Percentiles rank a stretch among this genome's conserved stretches.
phyloP scores from a whole-genome alignment of 257 asterid genomes.

The Plantago elongata region DNA sequence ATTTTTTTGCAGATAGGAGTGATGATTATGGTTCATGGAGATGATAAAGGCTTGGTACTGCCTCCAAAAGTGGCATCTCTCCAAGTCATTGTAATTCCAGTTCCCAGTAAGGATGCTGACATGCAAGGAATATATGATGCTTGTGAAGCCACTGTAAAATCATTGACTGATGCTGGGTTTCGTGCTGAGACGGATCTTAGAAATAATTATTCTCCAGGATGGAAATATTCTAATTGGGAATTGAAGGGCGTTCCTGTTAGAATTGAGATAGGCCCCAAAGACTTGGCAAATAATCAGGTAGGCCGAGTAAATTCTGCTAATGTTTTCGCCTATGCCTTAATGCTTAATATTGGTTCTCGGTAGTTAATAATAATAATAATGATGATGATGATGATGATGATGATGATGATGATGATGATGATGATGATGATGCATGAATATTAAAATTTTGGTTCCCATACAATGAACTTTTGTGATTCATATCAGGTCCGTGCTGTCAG shows the following conservation, averaged over 20 bases:
- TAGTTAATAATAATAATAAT: neutral
- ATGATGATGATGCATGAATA: neutral
- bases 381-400: no score
- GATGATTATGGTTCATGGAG: constrained; percentile 97
- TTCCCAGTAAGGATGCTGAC: constrained; percentile 89
- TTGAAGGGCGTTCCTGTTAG: constrained; percentile 98
- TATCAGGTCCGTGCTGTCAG: constrained; percentile 80
- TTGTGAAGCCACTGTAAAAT: constrained; percentile 60
- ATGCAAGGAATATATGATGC: constrained; percentile 84
- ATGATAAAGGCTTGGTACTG: constrained; percentile 87
- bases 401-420: no score
- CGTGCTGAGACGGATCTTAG: constrained; percentile 83
- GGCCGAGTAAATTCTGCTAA: neutral
- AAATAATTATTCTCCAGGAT: constrained; percentile 95
- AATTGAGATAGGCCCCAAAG: constrained; percentile 97
- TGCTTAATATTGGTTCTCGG: no score
- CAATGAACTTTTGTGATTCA: neutral
- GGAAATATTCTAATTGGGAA: constrained; percentile 99
- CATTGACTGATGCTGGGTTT: constrained; percentile 69
- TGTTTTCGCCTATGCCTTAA: constrained; percentile 5
- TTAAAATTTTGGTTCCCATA: neutral
- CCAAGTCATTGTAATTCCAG: constrained; percentile 86
- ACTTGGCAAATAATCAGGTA: constrained; percentile 85
- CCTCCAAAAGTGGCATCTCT: constrained; percentile 92
- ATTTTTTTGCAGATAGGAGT: constrained; percentile 72